Evolutionary conservation across 148 eudicot genomes (phyloP).

Genomic region (Rhododendron ferrugineum): DNA sequence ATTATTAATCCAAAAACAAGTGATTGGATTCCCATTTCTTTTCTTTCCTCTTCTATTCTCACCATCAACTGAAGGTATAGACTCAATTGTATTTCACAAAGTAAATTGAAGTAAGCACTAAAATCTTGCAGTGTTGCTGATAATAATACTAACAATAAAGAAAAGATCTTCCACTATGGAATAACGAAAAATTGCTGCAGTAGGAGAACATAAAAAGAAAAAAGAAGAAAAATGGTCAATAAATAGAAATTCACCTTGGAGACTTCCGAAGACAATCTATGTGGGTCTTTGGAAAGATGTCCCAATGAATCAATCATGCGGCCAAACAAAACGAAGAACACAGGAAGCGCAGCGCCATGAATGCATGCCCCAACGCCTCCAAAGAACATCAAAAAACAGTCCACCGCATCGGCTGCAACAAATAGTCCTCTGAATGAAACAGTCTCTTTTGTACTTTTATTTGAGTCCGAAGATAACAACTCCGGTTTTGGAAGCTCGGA

Average conservation of each 20-base stretch:
- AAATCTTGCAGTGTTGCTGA: not conserved
- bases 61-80: not conserved
- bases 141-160: not conserved
- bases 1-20: not conserved
- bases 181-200: not conserved
- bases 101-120: not conserved
- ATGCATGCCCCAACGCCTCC: constrained; percentile 63
- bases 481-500: constrained; percentile 6
- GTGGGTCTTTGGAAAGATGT: constrained; percentile 44
- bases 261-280: constrained; percentile 34
- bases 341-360: constrained; percentile 67
- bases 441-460: not conserved
- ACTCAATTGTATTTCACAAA: not conserved
- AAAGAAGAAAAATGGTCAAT: not conserved
- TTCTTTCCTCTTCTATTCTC: not conserved
- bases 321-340: constrained; percentile 64
- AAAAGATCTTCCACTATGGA: not conserved
- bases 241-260: constrained; percentile 31
- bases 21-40: not conserved
- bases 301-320: constrained; percentile 66
- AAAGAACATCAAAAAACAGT: constrained; percentile 51
- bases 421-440: constrained; percentile 47
- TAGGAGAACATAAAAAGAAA: not conserved
- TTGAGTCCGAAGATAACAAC: constrained; percentile 3
- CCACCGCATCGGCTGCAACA: constrained; percentile 49